Percentiles rank a stretch among this genome's conserved stretches.
Evolutionary conservation across 1,284 basidiomycete genomes (phyloP).

Genomic region (Megacollybia platyphylla): DNA sequence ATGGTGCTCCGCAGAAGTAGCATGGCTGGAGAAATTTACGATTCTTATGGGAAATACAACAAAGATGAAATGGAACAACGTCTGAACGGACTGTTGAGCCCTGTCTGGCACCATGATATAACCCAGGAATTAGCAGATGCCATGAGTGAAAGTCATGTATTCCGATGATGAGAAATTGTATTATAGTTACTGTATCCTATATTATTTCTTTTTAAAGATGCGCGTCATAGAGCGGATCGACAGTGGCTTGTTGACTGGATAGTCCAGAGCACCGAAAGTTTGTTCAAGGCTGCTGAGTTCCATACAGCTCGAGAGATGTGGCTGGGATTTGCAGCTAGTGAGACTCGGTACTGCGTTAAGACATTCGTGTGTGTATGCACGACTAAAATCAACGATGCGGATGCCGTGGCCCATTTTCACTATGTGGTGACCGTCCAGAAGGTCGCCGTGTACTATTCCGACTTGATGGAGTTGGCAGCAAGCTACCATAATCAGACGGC

Average conservation of each 20-base stretch:
- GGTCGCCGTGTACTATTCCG: constrained; percentile 20
- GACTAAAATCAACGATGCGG: constrained; percentile 24
- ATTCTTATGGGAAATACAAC: constrained; percentile 19
- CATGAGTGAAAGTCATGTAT: not conserved
- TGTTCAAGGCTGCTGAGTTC: constrained; percentile 2
- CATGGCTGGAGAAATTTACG: constrained; percentile 25
- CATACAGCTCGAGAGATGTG: not conserved
- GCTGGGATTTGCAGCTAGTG: not conserved
- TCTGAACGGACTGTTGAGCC: constrained; percentile 26
- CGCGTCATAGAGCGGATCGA: not conserved
- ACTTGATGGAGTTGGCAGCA: constrained; percentile 19
- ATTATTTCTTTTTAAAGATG: not conserved
- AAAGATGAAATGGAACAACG: constrained; percentile 16
- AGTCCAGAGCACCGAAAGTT: constrained; percentile 1
- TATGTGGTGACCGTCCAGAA: constrained; percentile 16
- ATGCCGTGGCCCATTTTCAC: constrained; percentile 14
- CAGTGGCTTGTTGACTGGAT: not conserved
- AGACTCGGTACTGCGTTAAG: not conserved
- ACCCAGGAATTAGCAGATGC: constrained; percentile 17
- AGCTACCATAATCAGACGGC: constrained; percentile 3
- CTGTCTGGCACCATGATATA: constrained; percentile 36
- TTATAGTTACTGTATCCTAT: not conserved
- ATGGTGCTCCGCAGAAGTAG: constrained; percentile 26
- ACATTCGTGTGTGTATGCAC: constrained; percentile 15
- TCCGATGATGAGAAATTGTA: not conserved